These are phyloP conservation scores for Fragilariopsis cylindrus DNA, from an alignment of 108 stramenopile genomes.

Conservation along the genomic window DNA sequence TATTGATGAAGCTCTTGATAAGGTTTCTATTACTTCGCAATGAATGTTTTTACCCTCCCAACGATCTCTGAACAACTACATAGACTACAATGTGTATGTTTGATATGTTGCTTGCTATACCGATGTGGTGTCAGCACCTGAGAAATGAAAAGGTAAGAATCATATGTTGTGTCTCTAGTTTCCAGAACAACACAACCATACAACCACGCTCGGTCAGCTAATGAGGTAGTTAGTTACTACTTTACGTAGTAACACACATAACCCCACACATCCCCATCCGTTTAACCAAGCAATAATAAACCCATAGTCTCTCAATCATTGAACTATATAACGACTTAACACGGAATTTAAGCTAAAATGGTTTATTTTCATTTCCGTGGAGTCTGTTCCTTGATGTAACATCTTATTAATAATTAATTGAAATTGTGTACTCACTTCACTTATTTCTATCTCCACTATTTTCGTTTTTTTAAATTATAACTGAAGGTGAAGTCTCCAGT, in stretches of 20 bases:
- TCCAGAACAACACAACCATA: not conserved
- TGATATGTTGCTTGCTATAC: not conserved
- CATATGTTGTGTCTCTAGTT: not conserved
- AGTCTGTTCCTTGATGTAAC: slow-evolving; percentile 33
- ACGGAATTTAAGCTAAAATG: slow-evolving; percentile 27
- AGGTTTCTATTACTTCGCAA: slow-evolving; percentile 14
- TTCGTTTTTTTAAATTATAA: too few relatives aligned
- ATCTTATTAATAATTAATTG: not conserved
- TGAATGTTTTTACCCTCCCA: not conserved
- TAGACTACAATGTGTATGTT: not conserved
- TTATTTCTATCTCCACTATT: too few relatives aligned
- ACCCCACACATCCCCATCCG: slow-evolving; percentile 41
- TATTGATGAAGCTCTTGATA: not conserved
- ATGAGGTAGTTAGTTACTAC: slow-evolving; percentile 32
- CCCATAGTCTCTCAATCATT: slow-evolving; percentile 5
- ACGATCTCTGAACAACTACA: not conserved
- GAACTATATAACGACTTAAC: slow-evolving; percentile 35
- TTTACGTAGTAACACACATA: not conserved
- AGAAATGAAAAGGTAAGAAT: not conserved
- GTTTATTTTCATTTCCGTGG: slow-evolving; percentile 20
- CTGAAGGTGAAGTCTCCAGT: too few relatives aligned
- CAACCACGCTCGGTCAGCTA: slow-evolving; percentile 41
- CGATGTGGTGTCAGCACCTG: not conserved
- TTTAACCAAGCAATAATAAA: slow-evolving; percentile 41
- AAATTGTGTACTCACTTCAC: too few relatives aligned